Conservation (phyloP, 805 yeast species). For the Pichia nanzhaoensis region DNA sequence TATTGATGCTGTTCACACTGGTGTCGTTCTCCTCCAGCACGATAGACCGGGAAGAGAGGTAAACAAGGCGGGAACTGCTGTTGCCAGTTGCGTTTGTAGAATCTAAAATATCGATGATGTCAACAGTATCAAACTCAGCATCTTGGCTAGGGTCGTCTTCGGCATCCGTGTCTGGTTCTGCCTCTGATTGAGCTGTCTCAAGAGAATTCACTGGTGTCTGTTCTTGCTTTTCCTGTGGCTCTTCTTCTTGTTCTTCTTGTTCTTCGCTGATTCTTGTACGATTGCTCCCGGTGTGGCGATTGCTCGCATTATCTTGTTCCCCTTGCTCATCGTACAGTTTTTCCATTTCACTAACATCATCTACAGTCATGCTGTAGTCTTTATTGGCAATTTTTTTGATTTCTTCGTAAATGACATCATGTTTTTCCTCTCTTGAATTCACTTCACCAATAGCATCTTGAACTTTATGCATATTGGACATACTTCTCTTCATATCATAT, state of each 20-base stretch:
- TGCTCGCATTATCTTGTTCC: constrained; percentile 7
- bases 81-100: no score
- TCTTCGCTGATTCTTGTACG: constrained; percentile 1
- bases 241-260: constrained; percentile 13
- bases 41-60: no score
- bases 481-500: constrained; percentile 19
- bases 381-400: constrained; percentile 15
- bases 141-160: no score
- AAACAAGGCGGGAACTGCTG: no score
- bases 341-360: constrained; percentile 2
- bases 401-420: constrained; percentile 13
- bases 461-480: constrained; percentile 24
- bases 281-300: constrained; percentile 12
- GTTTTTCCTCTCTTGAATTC: background rate
- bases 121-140: no score
- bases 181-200: no score
- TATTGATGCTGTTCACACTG: no score
- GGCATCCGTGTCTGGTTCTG: no score
- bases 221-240: constrained; percentile 4
- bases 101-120: no score
- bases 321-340: background rate
- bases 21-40: no score
- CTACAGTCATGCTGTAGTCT: constrained; percentile 1
- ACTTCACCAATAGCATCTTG: constrained; percentile 3
- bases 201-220: background rate